A percentile compares a stretch with the other conserved stretches of the same genome.
Conservation (phyloP, 1,139 yeast genomes). For the Sugiyamaella japonica region DNA sequence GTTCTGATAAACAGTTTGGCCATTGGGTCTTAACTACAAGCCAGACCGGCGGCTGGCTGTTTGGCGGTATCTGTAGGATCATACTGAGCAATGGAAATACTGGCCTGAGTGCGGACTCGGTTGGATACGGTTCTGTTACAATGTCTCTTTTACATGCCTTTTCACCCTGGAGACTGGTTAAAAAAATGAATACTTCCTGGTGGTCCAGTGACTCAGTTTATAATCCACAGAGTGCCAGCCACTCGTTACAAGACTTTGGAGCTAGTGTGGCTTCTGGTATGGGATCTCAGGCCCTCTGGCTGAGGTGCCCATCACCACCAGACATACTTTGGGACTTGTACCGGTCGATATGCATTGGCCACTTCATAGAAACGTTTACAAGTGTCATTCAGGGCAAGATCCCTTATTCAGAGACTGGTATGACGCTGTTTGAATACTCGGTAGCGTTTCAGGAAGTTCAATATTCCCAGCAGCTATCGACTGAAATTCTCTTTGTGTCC, state of each 20-base stretch:
- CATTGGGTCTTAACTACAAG: background rate
- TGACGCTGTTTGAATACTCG: slow-evolving; percentile 72
- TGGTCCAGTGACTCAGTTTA: background rate
- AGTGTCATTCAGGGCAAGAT: slow-evolving; percentile 58
- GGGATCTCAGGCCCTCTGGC: background rate
- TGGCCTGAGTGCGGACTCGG: background rate
- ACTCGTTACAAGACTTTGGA: too few relatives aligned
- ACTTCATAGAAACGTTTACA: slow-evolving; percentile 68
- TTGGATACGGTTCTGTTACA: background rate
- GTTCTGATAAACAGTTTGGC: slow-evolving; percentile 29
- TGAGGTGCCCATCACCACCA: slow-evolving; percentile 33
- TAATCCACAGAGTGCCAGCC: background rate
- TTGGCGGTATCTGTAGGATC: background rate
- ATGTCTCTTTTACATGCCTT: background rate
- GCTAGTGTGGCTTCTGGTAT: background rate
- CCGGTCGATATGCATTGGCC: slow-evolving; percentile 59
- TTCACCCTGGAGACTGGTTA: slow-evolving; percentile 4
- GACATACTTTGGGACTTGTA: slow-evolving; percentile 65
- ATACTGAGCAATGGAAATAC: background rate
- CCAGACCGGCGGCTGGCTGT: slow-evolving; percentile 8
- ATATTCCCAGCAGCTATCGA: slow-evolving; percentile 52
- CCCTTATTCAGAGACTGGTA: slow-evolving; percentile 66
- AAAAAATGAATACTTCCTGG: background rate
- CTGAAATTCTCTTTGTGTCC: slow-evolving; percentile 54
- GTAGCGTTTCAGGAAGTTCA: slow-evolving; percentile 71